Base-by-base conservation (phyloP, 2,329 filamentous ascomycete genomes). In the Salinomyces thailandicus region DNA sequence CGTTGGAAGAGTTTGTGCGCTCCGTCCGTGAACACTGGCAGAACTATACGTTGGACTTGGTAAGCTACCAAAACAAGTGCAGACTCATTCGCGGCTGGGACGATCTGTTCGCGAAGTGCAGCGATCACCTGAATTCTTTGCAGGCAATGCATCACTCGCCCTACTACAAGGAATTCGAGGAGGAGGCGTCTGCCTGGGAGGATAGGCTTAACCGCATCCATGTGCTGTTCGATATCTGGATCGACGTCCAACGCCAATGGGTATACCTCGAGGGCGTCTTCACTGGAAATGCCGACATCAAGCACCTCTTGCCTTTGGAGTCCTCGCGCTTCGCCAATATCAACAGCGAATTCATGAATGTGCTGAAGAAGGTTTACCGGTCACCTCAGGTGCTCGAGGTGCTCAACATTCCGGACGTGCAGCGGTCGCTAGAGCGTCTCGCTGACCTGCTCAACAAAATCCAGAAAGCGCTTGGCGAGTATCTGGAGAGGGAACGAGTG, bases 171-270 rank as follows among this genome's bases (percentile, higher is more conserved):
- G 89, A 96, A 53, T 99, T 99, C 45, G 91, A 98, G 58, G 91
- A 98, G 52, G 91, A 98, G 51, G 93, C 93, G 5, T 82, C 86
- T 1, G 76, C 82, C 1, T 98, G 91, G 91, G 93, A 98, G 62
- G 93, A 98, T 63, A 94, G 93, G 60, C 73, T 99, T 17, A 99
- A 96, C 60, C 79, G 91, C 31, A 86, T 98, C 2, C 91, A 98
- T 57, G 85, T 98, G 12, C 73, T 98, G 7, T 98, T 99, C 54
- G 91, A 99, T 59, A 87, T 98, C 12, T 99, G 93, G 93, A 98
- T 98, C 51, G 93, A 98, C 62, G 93, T 99, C n/a, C 91, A 99
- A 61, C 81, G 93, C 43, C 91, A 98, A 64, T 99, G 91, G 91
- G 91, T 98, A 5, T 99, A 99, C 59, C 75, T 99, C 4, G 93